A percentile compares a stretch with the other conserved stretches of the same genome.
Conservation (phyloP, 2,329 filamentous ascomycete species). For the Seiridium cupressi region DNA sequence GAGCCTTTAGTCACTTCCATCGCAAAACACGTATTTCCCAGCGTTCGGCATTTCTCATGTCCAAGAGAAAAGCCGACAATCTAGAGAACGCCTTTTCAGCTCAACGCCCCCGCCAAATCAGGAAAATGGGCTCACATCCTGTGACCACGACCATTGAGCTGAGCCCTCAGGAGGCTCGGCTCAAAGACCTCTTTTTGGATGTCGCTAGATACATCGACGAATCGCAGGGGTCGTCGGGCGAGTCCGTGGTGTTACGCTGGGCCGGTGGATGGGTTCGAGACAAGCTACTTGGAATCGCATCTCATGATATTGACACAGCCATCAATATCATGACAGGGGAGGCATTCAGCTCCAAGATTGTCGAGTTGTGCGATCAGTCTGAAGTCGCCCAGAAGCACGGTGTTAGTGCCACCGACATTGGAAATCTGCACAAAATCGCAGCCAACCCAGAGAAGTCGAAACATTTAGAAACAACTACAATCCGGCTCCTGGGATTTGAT, state of each 20-base stretch:
- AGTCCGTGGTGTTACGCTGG: constrained; percentile 68
- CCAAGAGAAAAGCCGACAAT: constrained; percentile 25
- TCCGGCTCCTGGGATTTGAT: constrained; percentile 80
- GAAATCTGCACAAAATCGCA: constrained; percentile 81
- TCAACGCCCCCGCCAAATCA: constrained; percentile 18
- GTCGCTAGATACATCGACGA: constrained; percentile 70
- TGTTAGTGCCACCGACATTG: constrained; percentile 58
- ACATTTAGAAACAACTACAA: constrained; percentile 89
- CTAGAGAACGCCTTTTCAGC: constrained; percentile 14
- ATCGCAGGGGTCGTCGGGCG: constrained; percentile 38
- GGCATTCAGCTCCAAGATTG: constrained; percentile 68
- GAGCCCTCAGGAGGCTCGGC: constrained; percentile 66
- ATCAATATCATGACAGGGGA: constrained; percentile 85
- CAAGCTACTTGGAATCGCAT: constrained; percentile 70
- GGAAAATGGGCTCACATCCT: constrained; percentile 26
- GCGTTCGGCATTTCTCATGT: constrained; percentile 19
- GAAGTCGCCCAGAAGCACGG: constrained; percentile 61
- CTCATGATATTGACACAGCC: constrained; percentile 81
- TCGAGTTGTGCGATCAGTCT: constrained; percentile 63
- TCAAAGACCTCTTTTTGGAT: constrained; percentile 77
- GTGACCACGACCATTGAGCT: constrained; percentile 46
- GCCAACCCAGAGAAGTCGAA: constrained; percentile 96
- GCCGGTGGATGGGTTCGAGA: constrained; percentile 88
- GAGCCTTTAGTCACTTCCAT: background rate
- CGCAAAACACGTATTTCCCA: background rate